Evolutionary conservation across 1,284 basidiomycete genomes (phyloP), one percentile per base, ranked within the genome.

Genomic region (Moniliophthora roreri): DNA sequence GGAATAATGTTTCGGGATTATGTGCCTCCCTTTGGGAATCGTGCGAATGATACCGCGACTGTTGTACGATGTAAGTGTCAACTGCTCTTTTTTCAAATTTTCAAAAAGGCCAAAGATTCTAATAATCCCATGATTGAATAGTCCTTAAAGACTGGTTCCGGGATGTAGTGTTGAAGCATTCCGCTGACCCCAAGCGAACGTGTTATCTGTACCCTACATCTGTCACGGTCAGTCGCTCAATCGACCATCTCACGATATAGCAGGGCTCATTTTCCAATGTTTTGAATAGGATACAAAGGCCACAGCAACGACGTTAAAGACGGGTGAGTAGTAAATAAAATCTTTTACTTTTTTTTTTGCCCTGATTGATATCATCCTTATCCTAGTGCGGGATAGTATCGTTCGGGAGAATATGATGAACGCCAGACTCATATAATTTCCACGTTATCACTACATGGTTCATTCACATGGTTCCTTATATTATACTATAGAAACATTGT

Each of bases 141-240:
- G 55, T 48, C 28, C 39, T 59, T 23, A 53, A 53, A 51, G 75
- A 78, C 24, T 83, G 84, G 64, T 86, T 86, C 66, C 78, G 74
- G 54, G 82, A 84, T 51, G 77, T 79, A 6, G 69, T 76, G 36
- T 76, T 74, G 48, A 71, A 79, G 36, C 67, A 73, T 55, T 79
- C 80, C 1, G 75, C 77, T 5, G 69, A 74, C 41, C 69, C 71
- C 2, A 9, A 23, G 15, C 68, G 81, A 34, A 67, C 71, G 18
- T 77, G 77, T 55, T 85, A 85, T 62, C 76, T 79, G 35, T 83
- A 84, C 63, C 62, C 81, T 1, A 86, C 84, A 0, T 80, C 80
- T n/a, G 83, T 82, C 4, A 78, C 78, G 42, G 83, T 84, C 62
- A 56, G 81, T 75, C 11, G 16, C 7, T 37, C 50, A 13, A 6